Percentiles rank a stretch among this genome's conserved stretches.
Evolutionary conservation across 2,329 filamentous ascomycete species (phyloP).

Genomic region (Alternaria atra): DNA sequence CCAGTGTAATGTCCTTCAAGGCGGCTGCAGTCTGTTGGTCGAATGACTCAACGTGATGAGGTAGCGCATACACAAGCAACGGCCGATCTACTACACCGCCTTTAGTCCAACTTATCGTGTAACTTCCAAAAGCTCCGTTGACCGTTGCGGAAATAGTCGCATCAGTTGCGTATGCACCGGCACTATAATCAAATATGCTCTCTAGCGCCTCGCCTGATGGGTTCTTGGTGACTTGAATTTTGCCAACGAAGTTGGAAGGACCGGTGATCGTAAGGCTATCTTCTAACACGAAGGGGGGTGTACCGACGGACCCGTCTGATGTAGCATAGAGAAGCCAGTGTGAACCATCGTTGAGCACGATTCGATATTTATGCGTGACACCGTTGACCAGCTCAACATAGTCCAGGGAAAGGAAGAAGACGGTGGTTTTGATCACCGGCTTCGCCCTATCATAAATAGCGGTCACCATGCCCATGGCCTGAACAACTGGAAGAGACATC

Average conservation of each 20-base stretch:
- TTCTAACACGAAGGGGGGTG: conserved; percentile 73
- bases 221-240: conserved; percentile 85
- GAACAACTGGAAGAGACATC: conserved; percentile 82
- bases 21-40: conserved; percentile 63
- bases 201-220: conserved; percentile 63
- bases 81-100: conserved; percentile 65
- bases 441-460: conserved; percentile 75
- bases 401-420: conserved; percentile 76
- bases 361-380: conserved; percentile 50
- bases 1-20: conserved; percentile 66
- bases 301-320: conserved; percentile 61
- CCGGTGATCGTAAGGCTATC: conserved; percentile 74
- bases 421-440: conserved; percentile 76
- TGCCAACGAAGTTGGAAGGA: conserved; percentile 73
- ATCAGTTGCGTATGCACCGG: conserved; percentile 76
- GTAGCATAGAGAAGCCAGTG: conserved; percentile 84
- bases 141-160: conserved; percentile 61
- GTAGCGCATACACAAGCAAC: conserved; percentile 87
- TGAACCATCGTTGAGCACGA: conserved; percentile 61
- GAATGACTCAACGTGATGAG: conserved; percentile 85
- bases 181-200: conserved; percentile 78
- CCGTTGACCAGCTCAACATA: conserved; percentile 41
- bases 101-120: conserved; percentile 77
- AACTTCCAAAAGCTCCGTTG: conserved; percentile 66
- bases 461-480: conserved; percentile 90